A percentile compares a stretch with the other conserved stretches of the same genome.
Conservation (phyloP, 2,329 filamentous ascomycete genomes). For the Colletotrichum chlorophyti region DNA sequence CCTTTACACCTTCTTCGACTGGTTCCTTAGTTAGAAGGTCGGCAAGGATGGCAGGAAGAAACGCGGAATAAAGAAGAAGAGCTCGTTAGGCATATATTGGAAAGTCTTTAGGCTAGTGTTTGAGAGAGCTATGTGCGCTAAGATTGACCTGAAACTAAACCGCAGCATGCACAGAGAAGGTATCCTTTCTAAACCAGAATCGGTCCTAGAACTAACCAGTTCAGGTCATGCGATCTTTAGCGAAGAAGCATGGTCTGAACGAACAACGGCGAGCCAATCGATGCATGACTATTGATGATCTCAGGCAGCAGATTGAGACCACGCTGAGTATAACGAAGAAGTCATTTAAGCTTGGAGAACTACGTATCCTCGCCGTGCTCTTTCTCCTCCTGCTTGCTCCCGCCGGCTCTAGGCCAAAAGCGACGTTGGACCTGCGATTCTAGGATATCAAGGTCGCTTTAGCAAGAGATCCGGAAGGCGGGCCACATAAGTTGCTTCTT, state of each 20-base stretch:
- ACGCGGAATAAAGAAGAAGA: slow-evolving; percentile 27
- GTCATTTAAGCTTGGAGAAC: slow-evolving; percentile 32
- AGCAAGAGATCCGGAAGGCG: slow-evolving; percentile 25
- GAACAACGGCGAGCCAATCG: slow-evolving; percentile 18
- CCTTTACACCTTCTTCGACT: slow-evolving; percentile 29
- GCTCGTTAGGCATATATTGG: slow-evolving; percentile 35
- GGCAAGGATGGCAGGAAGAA: slow-evolving; percentile 27
- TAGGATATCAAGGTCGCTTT: slow-evolving; percentile 28
- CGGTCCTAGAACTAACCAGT: neutral
- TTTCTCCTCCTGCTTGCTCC: slow-evolving; percentile 33
- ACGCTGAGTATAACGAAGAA: slow-evolving; percentile 36
- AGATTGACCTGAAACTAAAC: slow-evolving; percentile 29
- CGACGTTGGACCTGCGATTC: slow-evolving; percentile 29
- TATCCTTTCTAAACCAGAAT: neutral
- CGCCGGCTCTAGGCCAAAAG: slow-evolving; percentile 24
- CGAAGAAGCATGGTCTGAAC: slow-evolving; percentile 31
- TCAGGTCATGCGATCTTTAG: slow-evolving; percentile 33
- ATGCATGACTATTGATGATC: slow-evolving; percentile 34
- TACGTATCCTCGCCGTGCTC: slow-evolving; percentile 31
- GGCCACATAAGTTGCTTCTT: slow-evolving; percentile 26
- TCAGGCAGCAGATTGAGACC: slow-evolving; percentile 33
- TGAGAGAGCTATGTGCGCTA: slow-evolving; percentile 30
- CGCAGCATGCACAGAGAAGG: slow-evolving; percentile 29
- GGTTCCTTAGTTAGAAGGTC: slow-evolving; percentile 27
- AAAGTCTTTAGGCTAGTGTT: slow-evolving; percentile 36